Evolutionary conservation across 169 alveolate genomes (phyloP), one percentile per base, ranked within the genome.

Genomic region (Plasmodium sp.): DNA sequence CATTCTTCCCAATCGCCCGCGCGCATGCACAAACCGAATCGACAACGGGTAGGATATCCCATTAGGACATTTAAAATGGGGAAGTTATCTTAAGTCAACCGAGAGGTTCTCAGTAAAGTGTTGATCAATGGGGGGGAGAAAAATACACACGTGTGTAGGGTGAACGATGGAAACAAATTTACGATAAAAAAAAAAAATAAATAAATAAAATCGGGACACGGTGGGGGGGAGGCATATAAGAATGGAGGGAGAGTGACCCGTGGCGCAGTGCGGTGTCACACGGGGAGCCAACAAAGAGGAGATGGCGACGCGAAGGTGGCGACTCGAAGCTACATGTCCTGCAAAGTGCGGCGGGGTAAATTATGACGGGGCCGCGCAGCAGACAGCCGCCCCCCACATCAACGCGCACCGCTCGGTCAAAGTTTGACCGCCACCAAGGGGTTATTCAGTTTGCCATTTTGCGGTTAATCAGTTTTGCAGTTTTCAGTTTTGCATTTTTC

Each of bases 151-250:
- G 36, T 36, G 54, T 43, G 5, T 18, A 67, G n/a, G 27, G 58
- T 75, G 75, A 51, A 45, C 34, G 41, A 36, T 56, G 77, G 43
- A 75, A 62, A 74, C 84, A 85, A 85, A 85, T 77, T 31, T 51
- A 85, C 56, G 22, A 48, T 22, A 54, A 31, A 77, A 85, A 79
- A 79, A 79, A 79, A 79, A 79, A 79, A 36, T n/a, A 79, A 79
- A 1, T 16, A 36, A 41, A 79, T 16, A 39, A 18, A 39, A 16
- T n/a, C 6, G 84, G 14, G 31, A 18, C 43, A 81, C 41, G 31
- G 5, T 31, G 39, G n/a, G 72, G 34, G 74, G 27, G 43, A n/a
- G 45, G 41, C 62, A 58, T 54, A 27, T 31, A 2, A 45, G 43
- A 18, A 51, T 41, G 74, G 12, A 51, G 14, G 34, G n/a, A 39